Base-by-base conservation (phyloP, 2,329 filamentous ascomycete species). In the Fusarium virguliforme region DNA sequence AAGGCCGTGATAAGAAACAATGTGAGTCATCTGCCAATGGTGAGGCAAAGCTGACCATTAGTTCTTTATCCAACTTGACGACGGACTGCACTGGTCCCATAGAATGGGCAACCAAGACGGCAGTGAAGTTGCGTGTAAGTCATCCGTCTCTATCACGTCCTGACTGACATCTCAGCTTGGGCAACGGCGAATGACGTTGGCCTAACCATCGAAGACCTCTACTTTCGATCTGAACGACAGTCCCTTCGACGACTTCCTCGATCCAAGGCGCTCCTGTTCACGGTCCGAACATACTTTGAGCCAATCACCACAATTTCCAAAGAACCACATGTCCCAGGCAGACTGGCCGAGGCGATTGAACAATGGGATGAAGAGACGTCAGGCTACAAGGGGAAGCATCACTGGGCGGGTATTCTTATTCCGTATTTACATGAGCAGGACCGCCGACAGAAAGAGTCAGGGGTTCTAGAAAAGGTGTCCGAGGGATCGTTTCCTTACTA, bases 1-100 rank as follows among this genome's bases (percentile, higher is more conserved):
- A 73, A 71, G 18, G 62, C 70, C 0, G 71, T 73, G 1, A 26
- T 69, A 2, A 46, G 71, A 0, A 73, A 73, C 13, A 73, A 73
- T 9, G 70, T 73, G 0, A 59, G 67, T 43, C 0, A 1, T 3
- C 2, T 8, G 0, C 1, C 1, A 0, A 5, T 1, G 2, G 0
- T 0, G 2, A 10, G 7, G 0, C 15, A 5, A 18, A 3, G 5
- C 58, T 60, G 3, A 65, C 1, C 0, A 0, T 0, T 1, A 73
- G 71, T 73, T 73, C 43, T 73, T 73, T 8, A 71, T 73, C 1
- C 71, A 73, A 55, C 62, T 73, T 2, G 71, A 73, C 0, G 70
- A 73, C 3, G 71, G 70, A 0, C 68, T 73, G 0, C 71, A 73
- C 3, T 73, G 71, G 71, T 73, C 71, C 28, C 71, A 73, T 0